phyloP scores from a whole-genome alignment of 208 protist species.

The Acanthamoeba divionensis region DNA sequence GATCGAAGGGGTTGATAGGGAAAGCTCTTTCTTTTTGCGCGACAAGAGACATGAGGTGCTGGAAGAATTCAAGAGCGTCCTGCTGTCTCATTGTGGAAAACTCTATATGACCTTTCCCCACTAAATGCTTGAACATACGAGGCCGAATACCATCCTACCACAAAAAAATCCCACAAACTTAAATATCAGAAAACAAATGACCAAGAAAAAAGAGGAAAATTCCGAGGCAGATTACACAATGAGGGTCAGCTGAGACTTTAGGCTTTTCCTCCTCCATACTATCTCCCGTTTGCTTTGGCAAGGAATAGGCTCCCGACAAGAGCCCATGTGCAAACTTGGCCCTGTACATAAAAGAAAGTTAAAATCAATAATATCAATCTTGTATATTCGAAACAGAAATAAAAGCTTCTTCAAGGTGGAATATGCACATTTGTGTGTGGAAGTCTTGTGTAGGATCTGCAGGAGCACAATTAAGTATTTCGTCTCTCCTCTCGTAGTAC shows the following conservation, averaged over 20 bases:
- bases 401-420: background rate
- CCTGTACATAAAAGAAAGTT: constrained; percentile 63
- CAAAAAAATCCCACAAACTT: background rate
- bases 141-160: constrained; percentile 86
- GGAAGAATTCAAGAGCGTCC: constrained; percentile 93
- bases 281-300: constrained; percentile 7
- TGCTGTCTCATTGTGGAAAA: constrained; percentile 94
- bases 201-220: background rate
- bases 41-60: constrained; percentile 89
- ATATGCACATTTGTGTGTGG: constrained; percentile 31
- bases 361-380: background rate
- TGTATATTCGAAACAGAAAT: background rate
- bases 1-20: background rate
- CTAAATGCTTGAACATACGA: constrained; percentile 92
- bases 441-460: constrained; percentile 36
- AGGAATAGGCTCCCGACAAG: constrained; percentile 88
- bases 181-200: background rate
- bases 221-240: no score
- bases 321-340: constrained; percentile 90
- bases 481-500: constrained; percentile 46
- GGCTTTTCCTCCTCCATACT: background rate
- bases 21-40: constrained; percentile 76
- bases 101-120: constrained; percentile 90
- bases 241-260: constrained; percentile 47
- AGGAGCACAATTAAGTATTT: background rate